Evolutionary conservation across 345 rosid genomes (phyloP).

Genomic region (Syzygium grande): DNA sequence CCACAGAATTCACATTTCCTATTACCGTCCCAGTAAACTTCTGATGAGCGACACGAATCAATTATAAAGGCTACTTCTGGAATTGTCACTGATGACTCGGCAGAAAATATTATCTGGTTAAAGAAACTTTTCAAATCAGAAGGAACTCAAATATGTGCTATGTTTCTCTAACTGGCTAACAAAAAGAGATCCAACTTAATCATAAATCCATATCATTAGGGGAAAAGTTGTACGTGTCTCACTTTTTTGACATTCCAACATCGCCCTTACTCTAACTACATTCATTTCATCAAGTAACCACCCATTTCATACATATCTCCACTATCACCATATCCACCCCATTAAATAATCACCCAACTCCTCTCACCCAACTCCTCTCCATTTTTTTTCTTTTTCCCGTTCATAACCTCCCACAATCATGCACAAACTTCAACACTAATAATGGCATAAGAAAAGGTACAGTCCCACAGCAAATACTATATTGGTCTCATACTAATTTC

Average conservation of each 20-base stretch:
- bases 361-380: neutral
- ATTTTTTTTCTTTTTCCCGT: neutral
- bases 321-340: neutral
- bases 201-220: neutral
- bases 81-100: slow-evolving; percentile 90
- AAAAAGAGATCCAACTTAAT: neutral
- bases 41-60: slow-evolving; percentile 87
- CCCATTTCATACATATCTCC: neutral
- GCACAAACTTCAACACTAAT: neutral
- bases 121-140: neutral
- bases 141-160: neutral
- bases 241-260: neutral
- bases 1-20: slow-evolving; percentile 52
- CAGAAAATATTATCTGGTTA: slow-evolving; percentile 77
- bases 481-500: neutral
- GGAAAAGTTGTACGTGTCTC: neutral
- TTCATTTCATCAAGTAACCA: neutral
- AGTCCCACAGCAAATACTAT: neutral
- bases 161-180: neutral
- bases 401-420: neutral
- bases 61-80: slow-evolving; percentile 88
- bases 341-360: neutral
- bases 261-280: neutral
- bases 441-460: neutral
- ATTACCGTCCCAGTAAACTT: slow-evolving; percentile 67